Conservation (phyloP, 805 yeast genomes). For the Candida maltosa region DNA sequence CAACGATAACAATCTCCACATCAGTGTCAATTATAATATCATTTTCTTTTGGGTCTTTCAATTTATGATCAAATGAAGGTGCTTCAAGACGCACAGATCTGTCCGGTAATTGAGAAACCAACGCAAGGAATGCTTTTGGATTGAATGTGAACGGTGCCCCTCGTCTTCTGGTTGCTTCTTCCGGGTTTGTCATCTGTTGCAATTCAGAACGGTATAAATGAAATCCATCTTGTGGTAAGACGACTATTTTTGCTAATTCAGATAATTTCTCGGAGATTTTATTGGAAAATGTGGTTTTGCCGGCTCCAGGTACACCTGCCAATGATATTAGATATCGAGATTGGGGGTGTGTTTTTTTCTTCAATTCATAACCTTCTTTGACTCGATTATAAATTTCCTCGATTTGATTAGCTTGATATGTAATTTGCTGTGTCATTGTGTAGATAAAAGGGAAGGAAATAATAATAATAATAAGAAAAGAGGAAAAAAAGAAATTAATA, state of each 20-base stretch:
- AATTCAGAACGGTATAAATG: conserved; percentile 33
- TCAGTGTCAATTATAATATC: conserved; percentile 45
- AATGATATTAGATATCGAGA: conserved; percentile 43
- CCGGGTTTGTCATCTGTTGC: conserved; percentile 47
- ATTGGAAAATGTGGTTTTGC: conserved; percentile 68
- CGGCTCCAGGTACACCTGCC: conserved; percentile 83
- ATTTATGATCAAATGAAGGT: conserved; percentile 75
- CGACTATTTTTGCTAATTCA: conserved; percentile 13
- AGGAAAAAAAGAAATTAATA: neutral
- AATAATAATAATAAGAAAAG: too few species aligned
- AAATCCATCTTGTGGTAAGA: conserved; percentile 40
- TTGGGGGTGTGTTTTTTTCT: neutral
- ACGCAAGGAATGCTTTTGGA: conserved; percentile 33
- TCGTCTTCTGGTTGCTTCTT: conserved; percentile 57
- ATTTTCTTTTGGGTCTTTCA: conserved; percentile 66
- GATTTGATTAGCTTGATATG: conserved; percentile 2
- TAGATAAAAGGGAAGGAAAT: too few species aligned
- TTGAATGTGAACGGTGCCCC: conserved; percentile 91
- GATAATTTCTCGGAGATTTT: conserved; percentile 32
- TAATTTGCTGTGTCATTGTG: neutral
- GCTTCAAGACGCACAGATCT: conserved; percentile 19
- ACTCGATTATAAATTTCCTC: conserved; percentile 8
- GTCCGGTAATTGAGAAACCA: conserved; percentile 16
- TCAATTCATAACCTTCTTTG: conserved; percentile 1
- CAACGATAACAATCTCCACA: conserved; percentile 60